These are phyloP conservation scores for Solanum chiquidenum DNA, from an alignment of 257 asterid genomes.

Conservation along the genomic window DNA sequence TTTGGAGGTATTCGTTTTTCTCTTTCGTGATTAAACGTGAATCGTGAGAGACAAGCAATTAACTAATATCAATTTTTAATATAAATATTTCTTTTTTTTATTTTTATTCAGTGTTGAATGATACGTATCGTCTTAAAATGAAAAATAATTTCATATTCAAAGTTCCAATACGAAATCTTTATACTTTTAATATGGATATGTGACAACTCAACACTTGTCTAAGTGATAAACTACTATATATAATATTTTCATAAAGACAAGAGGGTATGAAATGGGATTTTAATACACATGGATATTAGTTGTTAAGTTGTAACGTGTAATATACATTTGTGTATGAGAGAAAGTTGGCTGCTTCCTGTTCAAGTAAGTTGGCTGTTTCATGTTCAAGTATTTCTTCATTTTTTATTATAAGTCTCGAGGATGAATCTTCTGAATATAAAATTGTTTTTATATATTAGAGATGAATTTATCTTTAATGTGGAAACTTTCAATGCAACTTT, in stretches of 20 bases:
- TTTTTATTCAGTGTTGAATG: no score
- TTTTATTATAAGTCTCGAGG: no score
- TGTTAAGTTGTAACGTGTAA: not conserved
- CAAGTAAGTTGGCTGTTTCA: not conserved
- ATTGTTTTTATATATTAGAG: no score
- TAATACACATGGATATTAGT: not conserved
- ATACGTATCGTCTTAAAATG: no score
- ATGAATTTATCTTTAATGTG: no score
- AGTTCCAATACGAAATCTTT: not conserved
- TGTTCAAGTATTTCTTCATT: not conserved
- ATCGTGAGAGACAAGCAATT: not conserved
- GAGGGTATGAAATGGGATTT: not conserved
- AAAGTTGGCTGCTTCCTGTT: not conserved
- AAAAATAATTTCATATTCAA: not conserved
- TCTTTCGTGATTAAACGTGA: not conserved
- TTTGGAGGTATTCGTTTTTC: not conserved
- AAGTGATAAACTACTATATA: not conserved
- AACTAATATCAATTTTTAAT: not conserved
- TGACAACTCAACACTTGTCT: not conserved
- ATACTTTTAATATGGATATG: not conserved
- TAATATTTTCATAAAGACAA: not conserved
- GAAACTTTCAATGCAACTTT: no score
- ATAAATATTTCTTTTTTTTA: not conserved
- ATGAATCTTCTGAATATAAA: no score
- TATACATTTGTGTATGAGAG: not conserved